Evolutionary conservation across 352 stramenopile species (phyloP).

Genomic region (Phytophthora vignae): DNA sequence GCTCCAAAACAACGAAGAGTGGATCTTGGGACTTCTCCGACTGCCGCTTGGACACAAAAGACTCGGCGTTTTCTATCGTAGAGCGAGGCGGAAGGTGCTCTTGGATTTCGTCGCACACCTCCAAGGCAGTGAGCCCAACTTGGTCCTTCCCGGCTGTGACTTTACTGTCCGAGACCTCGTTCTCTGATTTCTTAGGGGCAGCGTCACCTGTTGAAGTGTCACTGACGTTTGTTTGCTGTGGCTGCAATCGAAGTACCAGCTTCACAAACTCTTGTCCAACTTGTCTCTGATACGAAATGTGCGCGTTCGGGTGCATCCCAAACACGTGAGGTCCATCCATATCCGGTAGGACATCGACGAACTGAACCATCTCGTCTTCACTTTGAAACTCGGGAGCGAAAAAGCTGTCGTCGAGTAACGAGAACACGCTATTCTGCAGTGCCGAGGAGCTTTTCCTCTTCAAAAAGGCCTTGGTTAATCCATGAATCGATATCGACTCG

Average conservation of each 20-base stretch:
- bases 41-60: not conserved
- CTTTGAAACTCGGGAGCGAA: conserved; percentile 49
- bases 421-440: conserved; percentile 18
- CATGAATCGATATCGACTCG: conserved; percentile 7
- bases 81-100: conserved; percentile 22
- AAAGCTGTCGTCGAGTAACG: conserved; percentile 45
- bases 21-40: conserved; percentile 43
- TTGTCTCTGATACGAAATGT: conserved; percentile 72
- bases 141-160: not conserved
- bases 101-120: conserved; percentile 33
- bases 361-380: conserved; percentile 48
- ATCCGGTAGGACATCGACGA: conserved; percentile 57
- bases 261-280: conserved; percentile 53
- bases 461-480: not conserved
- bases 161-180: not conserved
- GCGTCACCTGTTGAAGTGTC: not conserved
- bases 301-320: conserved; percentile 85
- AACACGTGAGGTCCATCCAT: conserved; percentile 78
- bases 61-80: conserved; percentile 15
- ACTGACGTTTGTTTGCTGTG: conserved; percentile 7
- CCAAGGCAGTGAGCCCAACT: conserved; percentile 27
- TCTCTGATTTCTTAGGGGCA: not conserved
- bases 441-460: conserved; percentile 17
- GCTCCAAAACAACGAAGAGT: conserved; percentile 68
- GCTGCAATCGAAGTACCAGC: conserved; percentile 52